Conservation (phyloP, 208 protist species). For the Leishmania lainsoni region DNA sequence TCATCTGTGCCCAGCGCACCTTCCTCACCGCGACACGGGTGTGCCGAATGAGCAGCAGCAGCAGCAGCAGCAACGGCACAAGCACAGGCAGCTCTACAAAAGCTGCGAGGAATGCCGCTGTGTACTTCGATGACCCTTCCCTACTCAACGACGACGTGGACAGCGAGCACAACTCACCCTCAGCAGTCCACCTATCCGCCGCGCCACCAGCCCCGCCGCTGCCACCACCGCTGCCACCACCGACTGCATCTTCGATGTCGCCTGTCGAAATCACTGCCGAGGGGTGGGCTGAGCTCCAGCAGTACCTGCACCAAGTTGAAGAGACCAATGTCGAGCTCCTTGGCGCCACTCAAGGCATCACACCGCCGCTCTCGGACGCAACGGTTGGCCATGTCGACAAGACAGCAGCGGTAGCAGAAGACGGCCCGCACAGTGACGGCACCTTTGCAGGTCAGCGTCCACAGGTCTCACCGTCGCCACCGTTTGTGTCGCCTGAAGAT, state of each 20-base stretch:
- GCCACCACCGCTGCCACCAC: constrained; percentile 11
- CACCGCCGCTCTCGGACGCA: background rate
- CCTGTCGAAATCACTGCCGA: background rate
- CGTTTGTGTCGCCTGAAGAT: constrained; percentile 7
- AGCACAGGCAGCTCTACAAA: background rate
- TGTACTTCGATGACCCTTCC: background rate
- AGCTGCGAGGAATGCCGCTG: background rate
- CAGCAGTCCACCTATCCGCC: background rate
- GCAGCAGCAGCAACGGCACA: background rate
- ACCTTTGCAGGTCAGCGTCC: too few species aligned
- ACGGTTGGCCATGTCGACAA: background rate
- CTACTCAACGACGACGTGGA: background rate
- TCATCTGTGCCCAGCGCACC: background rate
- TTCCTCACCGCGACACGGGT: background rate
- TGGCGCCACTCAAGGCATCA: background rate
- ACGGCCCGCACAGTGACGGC: background rate
- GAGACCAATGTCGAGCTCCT: constrained; percentile 12
- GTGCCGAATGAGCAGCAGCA: background rate
- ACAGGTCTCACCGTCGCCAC: background rate
- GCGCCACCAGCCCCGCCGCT: background rate
- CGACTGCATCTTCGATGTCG: background rate
- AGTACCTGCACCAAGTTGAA: constrained; percentile 19
- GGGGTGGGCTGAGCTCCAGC: constrained; percentile 15
- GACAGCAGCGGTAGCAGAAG: background rate
- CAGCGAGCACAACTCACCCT: background rate